Evolutionary conservation across 1,139 yeast genomes (phyloP), one percentile per base, ranked within the genome.

Genomic region (Taphrina betulina): DNA sequence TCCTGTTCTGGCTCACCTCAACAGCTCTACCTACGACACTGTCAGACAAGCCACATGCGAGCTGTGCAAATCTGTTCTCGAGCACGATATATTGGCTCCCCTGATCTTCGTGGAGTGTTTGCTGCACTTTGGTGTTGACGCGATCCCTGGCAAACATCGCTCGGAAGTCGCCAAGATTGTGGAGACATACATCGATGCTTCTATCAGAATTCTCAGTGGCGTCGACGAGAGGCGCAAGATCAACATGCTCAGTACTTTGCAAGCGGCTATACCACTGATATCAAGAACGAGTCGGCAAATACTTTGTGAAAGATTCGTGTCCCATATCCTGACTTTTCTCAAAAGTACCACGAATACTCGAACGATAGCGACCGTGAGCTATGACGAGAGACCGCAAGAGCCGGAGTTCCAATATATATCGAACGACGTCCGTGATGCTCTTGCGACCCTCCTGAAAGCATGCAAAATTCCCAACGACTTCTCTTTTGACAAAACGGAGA

Each of bases 181-280:
- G 5, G 34, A 40, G 26, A 17, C 22, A 17, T 40, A 50, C 14
- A 31, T 50, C 14, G 46, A 50, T 2, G 40, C 40, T 20, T n/a
- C 31, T 24, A 14, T 24, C 5, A 45, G 54, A 3, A 22, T 50
- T 12, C 20, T 50, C 8, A 33, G 31, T 4, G 44, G 54, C 2
- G 31, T 46, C 4, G 46, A 40, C 24, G 54, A 50, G 16, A 34
- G 19, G 12, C 45, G 46, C 17, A 50, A 50, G 17, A 5, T 41
- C 26, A 40, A 40, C 19, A 38, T 50, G 46, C 45, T 50, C 8
- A 26, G 28, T 3, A 31, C 54, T 3, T n/a, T 50, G 40, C 29
- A 19, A 0, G 10, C 22, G 14, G 54, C 41, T 7, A 12, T 50
- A 24, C 10, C 41, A 10, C 31, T n/a, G 8, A 23, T 33, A 1